phyloP scores from a whole-genome alignment of 257 asterid species.

The Eucommia ulmoides region DNA sequence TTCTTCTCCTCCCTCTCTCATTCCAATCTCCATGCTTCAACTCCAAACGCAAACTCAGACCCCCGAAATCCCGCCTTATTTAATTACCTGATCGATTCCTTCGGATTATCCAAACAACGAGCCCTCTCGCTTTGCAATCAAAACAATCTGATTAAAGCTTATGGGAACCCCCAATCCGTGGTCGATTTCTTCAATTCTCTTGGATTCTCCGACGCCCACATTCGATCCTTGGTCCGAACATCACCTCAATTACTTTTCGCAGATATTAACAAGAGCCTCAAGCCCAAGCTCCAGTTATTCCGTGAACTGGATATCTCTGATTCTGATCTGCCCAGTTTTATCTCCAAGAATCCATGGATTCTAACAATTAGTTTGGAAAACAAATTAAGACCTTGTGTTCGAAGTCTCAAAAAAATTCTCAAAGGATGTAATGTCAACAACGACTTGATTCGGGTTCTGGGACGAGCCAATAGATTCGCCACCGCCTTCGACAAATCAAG shows the following conservation, averaged over 20 bases:
- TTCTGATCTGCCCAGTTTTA: constrained; percentile 11
- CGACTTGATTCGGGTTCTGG: constrained; percentile 11
- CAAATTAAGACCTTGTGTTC: constrained; percentile 15
- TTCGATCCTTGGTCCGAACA: constrained; percentile 3
- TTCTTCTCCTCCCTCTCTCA: constrained; percentile 7
- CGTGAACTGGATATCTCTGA: constrained; percentile 24
- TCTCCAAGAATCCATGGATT: constrained; percentile 9
- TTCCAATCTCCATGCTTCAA: neutral
- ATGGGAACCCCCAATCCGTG: constrained; percentile 12
- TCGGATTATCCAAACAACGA: constrained; percentile 9
- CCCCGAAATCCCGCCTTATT: constrained; percentile 5
- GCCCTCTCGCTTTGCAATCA: constrained; percentile 5
- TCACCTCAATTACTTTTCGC: constrained; percentile 13
- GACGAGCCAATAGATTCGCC: constrained; percentile 10
- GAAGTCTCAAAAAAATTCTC: constrained; percentile 10
- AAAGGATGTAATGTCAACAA: constrained; percentile 4
- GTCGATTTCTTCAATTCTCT: constrained; percentile 9
- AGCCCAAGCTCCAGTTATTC: constrained; percentile 20
- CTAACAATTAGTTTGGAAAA: constrained; percentile 16
- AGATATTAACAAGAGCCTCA: constrained; percentile 16
- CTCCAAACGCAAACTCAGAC: constrained; percentile 3
- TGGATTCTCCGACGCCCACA: constrained; percentile 16
- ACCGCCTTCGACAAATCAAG: neutral
- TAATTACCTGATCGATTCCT: too few relatives aligned
- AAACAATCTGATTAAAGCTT: constrained; percentile 3